Conservation (phyloP, 257 asterid genomes). For the Cynanchum wilfordii region DNA sequence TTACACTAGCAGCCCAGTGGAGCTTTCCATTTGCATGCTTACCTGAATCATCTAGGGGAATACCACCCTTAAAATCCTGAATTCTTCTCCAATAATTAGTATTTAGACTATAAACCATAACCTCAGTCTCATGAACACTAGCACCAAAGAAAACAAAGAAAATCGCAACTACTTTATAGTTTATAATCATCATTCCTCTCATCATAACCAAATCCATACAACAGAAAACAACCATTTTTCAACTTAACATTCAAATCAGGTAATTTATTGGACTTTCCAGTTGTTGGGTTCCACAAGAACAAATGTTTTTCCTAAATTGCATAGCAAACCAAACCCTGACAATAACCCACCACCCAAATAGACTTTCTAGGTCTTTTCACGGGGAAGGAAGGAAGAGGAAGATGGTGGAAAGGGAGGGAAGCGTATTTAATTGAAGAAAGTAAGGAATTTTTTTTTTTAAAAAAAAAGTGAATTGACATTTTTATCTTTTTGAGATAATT, state of each 20-base stretch:
- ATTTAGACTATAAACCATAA: constrained; percentile 44
- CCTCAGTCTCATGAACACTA: constrained; percentile 24
- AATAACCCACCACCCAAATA: constrained; percentile 23
- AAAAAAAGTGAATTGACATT: too few species aligned
- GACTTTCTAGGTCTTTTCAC: constrained; percentile 1
- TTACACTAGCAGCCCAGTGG: constrained; percentile 36
- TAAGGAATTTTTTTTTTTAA: too few species aligned
- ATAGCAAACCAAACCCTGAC: constrained; percentile 27
- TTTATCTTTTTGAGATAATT: too few species aligned
- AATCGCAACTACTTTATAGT: constrained; percentile 51
- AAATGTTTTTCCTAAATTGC: constrained; percentile 15
- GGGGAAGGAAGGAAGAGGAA: too few species aligned
- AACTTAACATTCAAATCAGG: constrained; percentile 10
- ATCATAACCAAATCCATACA: constrained; percentile 35
- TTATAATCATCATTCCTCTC: constrained; percentile 32
- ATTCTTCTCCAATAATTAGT: constrained; percentile 43
- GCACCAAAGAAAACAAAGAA: constrained; percentile 13
- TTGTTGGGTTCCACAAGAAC: constrained; percentile 30
- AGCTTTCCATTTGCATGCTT: constrained; percentile 48
- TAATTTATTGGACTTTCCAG: constrained; percentile 14
- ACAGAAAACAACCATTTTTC: constrained; percentile 8
- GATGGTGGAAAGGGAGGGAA: too few species aligned
- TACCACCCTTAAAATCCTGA: constrained; percentile 26
- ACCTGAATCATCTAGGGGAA: constrained; percentile 26
- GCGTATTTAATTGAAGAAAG: too few species aligned